Conservation (phyloP, 2,329 filamentous ascomycete genomes). For the Pseudocercospora musae region DNA sequence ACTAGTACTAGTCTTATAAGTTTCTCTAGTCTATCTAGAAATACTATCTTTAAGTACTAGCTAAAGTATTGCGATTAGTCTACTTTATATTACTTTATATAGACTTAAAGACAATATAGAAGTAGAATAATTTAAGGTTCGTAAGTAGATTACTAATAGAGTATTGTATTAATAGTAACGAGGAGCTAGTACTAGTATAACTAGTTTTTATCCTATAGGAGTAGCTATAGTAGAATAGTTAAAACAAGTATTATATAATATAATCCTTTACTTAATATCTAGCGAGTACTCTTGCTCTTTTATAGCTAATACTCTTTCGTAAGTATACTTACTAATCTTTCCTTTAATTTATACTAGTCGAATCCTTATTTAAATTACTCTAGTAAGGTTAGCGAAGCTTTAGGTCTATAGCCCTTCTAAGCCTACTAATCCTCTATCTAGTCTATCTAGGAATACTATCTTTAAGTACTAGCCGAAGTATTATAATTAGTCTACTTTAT, state of each 20-base stretch:
- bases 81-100: too few relatives aligned
- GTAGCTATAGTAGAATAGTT: neutral
- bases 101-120: too few relatives aligned
- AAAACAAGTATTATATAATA: neutral
- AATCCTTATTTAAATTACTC: neutral
- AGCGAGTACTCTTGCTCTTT: neutral
- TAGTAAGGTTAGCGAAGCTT: neutral
- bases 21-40: too few relatives aligned
- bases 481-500: too few relatives aligned
- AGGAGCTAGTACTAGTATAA: neutral
- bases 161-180: neutral
- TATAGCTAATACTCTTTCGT: neutral
- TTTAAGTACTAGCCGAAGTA: too few relatives aligned
- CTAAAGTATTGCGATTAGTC: too few relatives aligned
- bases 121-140: too few relatives aligned
- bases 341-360: neutral
- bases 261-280: neutral
- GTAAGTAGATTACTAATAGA: neutral
- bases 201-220: neutral
- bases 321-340: neutral
- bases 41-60: too few relatives aligned
- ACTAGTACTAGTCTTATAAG: too few relatives aligned
- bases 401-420: too few relatives aligned
- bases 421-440: too few relatives aligned
- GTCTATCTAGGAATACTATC: too few relatives aligned